Conservation (phyloP, 352 stramenopile genomes). For the Lagenidium sp. region DNA sequence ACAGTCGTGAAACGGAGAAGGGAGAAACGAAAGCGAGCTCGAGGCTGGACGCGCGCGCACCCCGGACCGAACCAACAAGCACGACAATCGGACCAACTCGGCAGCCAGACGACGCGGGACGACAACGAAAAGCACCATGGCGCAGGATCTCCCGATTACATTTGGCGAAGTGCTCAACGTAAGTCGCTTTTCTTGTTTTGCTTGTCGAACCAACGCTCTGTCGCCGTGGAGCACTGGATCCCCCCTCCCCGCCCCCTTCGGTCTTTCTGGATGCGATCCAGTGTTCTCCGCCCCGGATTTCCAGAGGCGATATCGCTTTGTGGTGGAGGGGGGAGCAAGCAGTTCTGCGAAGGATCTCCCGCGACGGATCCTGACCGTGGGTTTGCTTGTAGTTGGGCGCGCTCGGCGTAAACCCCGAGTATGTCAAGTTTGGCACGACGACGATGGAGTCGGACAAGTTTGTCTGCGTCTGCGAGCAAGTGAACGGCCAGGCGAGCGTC, state of each 20-base stretch:
- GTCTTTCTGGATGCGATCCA: too few species aligned
- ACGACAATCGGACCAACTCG: too few species aligned
- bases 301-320: too few species aligned
- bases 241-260: too few species aligned
- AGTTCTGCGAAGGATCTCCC: too few species aligned
- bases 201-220: not conserved
- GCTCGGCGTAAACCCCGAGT: conserved; percentile 85
- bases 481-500: conserved; percentile 82
- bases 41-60: too few species aligned
- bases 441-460: conserved; percentile 99
- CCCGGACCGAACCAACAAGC: too few species aligned
- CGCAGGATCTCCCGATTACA: conserved; percentile 85
- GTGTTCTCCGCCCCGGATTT: too few species aligned
- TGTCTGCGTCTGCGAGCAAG: conserved; percentile 90
- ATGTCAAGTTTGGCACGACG: conserved; percentile 90
- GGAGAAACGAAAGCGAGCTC: conserved; percentile 20
- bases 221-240: too few species aligned
- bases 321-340: too few species aligned
- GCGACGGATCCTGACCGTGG: too few species aligned
- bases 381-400: conserved; percentile 63
- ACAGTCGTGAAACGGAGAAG: conserved; percentile 70
- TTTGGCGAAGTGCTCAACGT: conserved; percentile 88
- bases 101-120: conserved; percentile 2
- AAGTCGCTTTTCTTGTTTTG: conserved; percentile 22
- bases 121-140: conserved; percentile 30